Base-by-base conservation (phyloP, 23 red algal species). In the Pyropia haitanensis region DNA sequence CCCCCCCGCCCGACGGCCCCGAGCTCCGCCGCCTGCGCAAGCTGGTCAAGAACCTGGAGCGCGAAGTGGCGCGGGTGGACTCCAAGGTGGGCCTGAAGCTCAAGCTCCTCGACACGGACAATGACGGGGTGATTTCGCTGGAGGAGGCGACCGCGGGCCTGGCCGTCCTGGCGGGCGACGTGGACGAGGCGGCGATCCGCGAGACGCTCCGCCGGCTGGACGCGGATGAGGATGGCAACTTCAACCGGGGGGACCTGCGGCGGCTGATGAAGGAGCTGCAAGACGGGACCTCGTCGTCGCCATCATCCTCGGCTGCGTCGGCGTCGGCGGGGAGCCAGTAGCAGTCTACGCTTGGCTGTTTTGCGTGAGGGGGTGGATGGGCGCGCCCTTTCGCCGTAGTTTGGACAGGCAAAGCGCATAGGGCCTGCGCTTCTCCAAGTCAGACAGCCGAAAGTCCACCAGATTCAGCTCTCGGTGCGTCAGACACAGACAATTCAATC, bases 51-150 rank as follows among this genome's bases (percentile, higher is more conserved):
- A 88, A 81, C 25, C 57, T 96, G 48, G 92, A 96, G 63, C 58
- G 72, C 12, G 85, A 96, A 75, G 70, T 88, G 49, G 84, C 83
- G 70, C 51, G 68, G 60, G 86, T 88, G 17, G 85, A 96, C 65
- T 64, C 76, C 15, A 96, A 96, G 62, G 85, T 96, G 26, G 92
- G 92, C 20, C 28, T 89, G 24, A 63, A 80, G 65, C 77, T 96
- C 52, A 90, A 96, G 57, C 71, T 96, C n/a, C 61, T 96, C 7
- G 92, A 96, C 78, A 55, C 65, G 64, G 92, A 96, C 51, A 96
- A 96, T 60, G 92, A 96, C 68, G 92, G 92, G 1, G 27, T 96
- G 13, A 90, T 96, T 53, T 83, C 76, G 26, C 56, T 89, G 26
- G 69, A 83, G 19, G 92, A 96, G 79, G 78, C 82, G 49, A 80